These are phyloP conservation scores for Phlebiopsis flavidoalba DNA, from an alignment of 768 basidiomycete genomes.

Conservation along the genomic window DNA sequence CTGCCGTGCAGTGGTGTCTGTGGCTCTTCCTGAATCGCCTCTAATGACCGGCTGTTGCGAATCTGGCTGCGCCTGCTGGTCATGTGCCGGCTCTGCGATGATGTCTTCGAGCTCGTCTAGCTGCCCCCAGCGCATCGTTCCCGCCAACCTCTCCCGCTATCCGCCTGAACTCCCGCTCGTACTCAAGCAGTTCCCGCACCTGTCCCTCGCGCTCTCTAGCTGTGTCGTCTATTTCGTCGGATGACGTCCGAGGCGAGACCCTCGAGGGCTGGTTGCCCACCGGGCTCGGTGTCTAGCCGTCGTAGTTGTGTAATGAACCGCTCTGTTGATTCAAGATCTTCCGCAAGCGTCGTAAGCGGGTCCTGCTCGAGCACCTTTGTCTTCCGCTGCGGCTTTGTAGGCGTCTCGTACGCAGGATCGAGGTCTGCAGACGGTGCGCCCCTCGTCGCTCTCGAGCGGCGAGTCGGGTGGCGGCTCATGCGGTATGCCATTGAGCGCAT, in stretches of 20 bases:
- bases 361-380: conserved; percentile 39
- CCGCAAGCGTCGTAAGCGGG: conserved; percentile 67
- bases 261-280: conserved; percentile 43
- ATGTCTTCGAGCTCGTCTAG: conserved; percentile 61
- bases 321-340: conserved; percentile 73
- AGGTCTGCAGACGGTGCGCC: conserved; percentile 28
- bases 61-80: not conserved
- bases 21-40: conserved; percentile 27
- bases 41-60: conserved; percentile 11
- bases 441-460: conserved; percentile 18
- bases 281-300: conserved; percentile 54
- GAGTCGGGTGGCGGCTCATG: not conserved
- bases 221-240: conserved; percentile 67
- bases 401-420: conserved; percentile 41
- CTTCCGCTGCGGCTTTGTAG: conserved; percentile 23
- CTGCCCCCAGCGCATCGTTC: conserved; percentile 60
- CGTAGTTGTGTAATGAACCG: conserved; percentile 71
- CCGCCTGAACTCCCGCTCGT: conserved; percentile 74
- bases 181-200: conserved; percentile 71
- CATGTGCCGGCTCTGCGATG: conserved; percentile 29
- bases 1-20: conserved; percentile 16
- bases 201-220: conserved; percentile 76
- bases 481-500: conserved; percentile 7
- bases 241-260: conserved; percentile 71
- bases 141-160: conserved; percentile 78